Evolutionary conservation across 2,329 filamentous ascomycete genomes (phyloP).

Genomic region (Colletotrichum sp.): DNA sequence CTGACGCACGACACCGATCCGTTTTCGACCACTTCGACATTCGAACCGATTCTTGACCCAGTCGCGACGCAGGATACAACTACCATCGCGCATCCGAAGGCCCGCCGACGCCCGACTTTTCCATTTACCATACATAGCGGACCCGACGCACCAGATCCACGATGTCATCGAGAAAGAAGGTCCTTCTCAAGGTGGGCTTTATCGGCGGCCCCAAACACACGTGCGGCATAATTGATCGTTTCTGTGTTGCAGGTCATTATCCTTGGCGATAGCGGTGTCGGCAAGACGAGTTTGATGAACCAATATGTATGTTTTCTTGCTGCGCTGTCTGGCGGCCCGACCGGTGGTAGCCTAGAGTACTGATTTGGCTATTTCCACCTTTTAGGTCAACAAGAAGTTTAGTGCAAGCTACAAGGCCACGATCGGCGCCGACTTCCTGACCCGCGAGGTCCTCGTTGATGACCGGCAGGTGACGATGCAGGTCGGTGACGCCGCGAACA

Average conservation of each 20-base stretch:
- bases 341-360: background rate
- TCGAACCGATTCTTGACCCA: conserved; percentile 4
- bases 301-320: conserved; percentile 83
- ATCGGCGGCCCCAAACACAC: background rate
- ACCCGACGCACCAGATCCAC: conserved; percentile 29
- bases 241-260: conserved; percentile 83
- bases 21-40: conserved; percentile 10
- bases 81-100: background rate
- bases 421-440: conserved; percentile 97
- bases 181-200: conserved; percentile 77
- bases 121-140: background rate
- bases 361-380: background rate
- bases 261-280: conserved; percentile 97
- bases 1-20: conserved; percentile 16
- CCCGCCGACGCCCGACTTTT: background rate
- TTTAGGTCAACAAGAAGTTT: conserved; percentile 99
- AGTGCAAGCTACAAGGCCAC: conserved; percentile 99
- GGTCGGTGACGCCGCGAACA: conserved; percentile 52
- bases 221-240: conserved; percentile 9
- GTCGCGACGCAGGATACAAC: conserved; percentile 2
- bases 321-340: background rate
- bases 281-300: conserved; percentile 99
- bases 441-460: conserved; percentile 96
- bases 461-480: conserved; percentile 99
- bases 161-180: conserved; percentile 89